These are phyloP conservation scores for Melaleuca quinquenervia DNA, from an alignment of 345 rosid species.

Conservation along the genomic window DNA sequence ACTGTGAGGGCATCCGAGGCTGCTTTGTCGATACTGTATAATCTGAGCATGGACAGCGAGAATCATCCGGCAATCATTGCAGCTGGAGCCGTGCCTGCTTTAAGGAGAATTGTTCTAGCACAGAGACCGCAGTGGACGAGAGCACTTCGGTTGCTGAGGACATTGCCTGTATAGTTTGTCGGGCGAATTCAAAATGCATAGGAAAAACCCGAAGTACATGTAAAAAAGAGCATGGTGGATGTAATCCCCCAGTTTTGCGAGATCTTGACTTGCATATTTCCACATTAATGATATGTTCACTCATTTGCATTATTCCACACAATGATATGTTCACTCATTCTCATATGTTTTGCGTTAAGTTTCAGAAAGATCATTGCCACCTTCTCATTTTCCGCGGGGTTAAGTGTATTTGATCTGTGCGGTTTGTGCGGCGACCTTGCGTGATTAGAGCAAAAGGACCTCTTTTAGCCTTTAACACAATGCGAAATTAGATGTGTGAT, in stretches of 20 bases:
- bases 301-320: too few species aligned
- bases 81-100: slow-evolving; percentile 64
- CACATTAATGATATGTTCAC: not conserved
- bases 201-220: not conserved
- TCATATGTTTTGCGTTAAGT: not conserved
- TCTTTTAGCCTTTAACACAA: not conserved
- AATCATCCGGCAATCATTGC: slow-evolving; percentile 61
- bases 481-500: not conserved
- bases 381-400: not conserved
- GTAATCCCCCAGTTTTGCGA: not conserved
- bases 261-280: not conserved
- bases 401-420: not conserved
- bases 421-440: not conserved
- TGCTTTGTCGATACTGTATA: slow-evolving; percentile 55
- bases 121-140: slow-evolving; percentile 60
- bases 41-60: slow-evolving; percentile 75
- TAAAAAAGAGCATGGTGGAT: not conserved
- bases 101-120: slow-evolving; percentile 61
- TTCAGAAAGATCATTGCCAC: not conserved
- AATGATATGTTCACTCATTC: not conserved
- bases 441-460: not conserved
- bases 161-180: slow-evolving; percentile 35
- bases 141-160: slow-evolving; percentile 66
- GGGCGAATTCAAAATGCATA: not conserved
- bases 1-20: slow-evolving; percentile 53